Percentiles rank a stretch among this genome's conserved stretches.
These are phyloP conservation scores for Naganishia randhawae DNA, from an alignment of 768 basidiomycete species.

Conservation along the genomic window DNA sequence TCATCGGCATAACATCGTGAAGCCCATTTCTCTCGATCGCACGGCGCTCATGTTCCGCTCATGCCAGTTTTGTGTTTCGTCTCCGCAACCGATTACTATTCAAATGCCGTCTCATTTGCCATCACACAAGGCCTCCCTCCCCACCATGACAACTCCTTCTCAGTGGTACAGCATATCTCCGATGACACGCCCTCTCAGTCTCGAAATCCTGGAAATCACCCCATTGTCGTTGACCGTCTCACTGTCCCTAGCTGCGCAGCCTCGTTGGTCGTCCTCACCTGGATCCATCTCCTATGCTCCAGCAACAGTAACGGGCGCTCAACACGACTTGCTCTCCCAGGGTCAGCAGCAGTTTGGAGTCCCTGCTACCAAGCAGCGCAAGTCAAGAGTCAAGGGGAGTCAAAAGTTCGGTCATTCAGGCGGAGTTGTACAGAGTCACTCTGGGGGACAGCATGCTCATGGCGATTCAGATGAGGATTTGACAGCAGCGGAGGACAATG, in stretches of 20 bases:
- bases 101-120: not conserved
- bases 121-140: not conserved
- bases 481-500: slow-evolving; percentile 35
- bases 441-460: slow-evolving; percentile 25
- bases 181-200: slow-evolving; percentile 44
- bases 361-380: slow-evolving; percentile 17
- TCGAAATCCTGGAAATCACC: slow-evolving; percentile 49
- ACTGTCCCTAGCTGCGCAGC: slow-evolving; percentile 40
- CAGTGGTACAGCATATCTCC: slow-evolving; percentile 48
- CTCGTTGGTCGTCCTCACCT: slow-evolving; percentile 17
- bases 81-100: not conserved
- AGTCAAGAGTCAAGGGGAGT: slow-evolving; percentile 11
- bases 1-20: not conserved
- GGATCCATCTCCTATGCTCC: slow-evolving; percentile 1
- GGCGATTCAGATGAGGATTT: slow-evolving; percentile 41
- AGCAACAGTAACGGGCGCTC: slow-evolving; percentile 13
- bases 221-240: slow-evolving; percentile 48
- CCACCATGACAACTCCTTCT: slow-evolving; percentile 15
- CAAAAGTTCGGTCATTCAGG: slow-evolving; percentile 16
- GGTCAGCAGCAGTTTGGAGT: slow-evolving; percentile 20
- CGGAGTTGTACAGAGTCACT: slow-evolving; percentile 23
- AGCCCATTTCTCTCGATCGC: slow-evolving; percentile 16
- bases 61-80: not conserved
- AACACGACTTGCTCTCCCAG: slow-evolving; percentile 15
- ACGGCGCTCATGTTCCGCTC: not conserved